Percentiles rank a stretch among this genome's conserved stretches.
Conservation (phyloP, 495 filamentous ascomycete species). For the Xanthoparmelia taractica region DNA sequence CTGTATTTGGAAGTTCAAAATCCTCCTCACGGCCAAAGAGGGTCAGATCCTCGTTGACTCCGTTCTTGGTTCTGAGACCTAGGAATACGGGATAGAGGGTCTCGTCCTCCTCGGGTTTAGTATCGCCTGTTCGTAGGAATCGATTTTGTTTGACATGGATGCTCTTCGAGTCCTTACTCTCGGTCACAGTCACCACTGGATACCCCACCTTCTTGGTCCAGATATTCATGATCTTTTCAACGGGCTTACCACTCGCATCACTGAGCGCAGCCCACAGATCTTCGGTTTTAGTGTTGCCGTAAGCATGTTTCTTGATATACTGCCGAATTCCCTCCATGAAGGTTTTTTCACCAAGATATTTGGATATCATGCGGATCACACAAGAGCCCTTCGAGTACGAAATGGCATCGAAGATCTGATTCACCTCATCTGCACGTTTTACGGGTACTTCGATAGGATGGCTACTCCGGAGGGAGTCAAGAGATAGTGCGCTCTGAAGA, state of each 20-base stretch:
- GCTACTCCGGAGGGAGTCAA: conserved; percentile 88
- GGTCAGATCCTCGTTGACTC: conserved; percentile 51
- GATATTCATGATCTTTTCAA: conserved; percentile 63
- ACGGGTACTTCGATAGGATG: conserved; percentile 97
- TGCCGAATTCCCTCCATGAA: conserved; percentile 89
- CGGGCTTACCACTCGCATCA: conserved; percentile 84
- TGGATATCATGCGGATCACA: conserved; percentile 95
- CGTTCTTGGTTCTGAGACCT: conserved; percentile 51
- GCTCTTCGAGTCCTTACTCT: conserved; percentile 39
- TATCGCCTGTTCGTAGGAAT: conserved; percentile 59
- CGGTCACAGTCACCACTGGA: conserved; percentile 56
- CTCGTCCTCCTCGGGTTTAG: conserved; percentile 62
- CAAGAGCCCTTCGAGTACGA: conserved; percentile 96
- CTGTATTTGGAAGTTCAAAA: conserved; percentile 54
- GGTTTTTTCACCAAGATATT: conserved; percentile 82
- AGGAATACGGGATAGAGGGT: conserved; percentile 60
- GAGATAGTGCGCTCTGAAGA: conserved; percentile 73
- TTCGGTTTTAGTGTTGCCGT: conserved; percentile 62
- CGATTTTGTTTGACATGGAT: conserved; percentile 58
- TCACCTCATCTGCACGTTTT: conserved; percentile 89
- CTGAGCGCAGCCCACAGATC: conserved; percentile 88
- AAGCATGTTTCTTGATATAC: conserved; percentile 94
- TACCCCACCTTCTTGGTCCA: conserved; percentile 66
- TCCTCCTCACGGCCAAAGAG: conserved; percentile 66
- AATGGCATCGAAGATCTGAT: conserved; percentile 98